These are phyloP conservation scores for Auxenochlorella protothecoides DNA, from an alignment of 139 green algal genomes.

Conservation along the genomic window DNA sequence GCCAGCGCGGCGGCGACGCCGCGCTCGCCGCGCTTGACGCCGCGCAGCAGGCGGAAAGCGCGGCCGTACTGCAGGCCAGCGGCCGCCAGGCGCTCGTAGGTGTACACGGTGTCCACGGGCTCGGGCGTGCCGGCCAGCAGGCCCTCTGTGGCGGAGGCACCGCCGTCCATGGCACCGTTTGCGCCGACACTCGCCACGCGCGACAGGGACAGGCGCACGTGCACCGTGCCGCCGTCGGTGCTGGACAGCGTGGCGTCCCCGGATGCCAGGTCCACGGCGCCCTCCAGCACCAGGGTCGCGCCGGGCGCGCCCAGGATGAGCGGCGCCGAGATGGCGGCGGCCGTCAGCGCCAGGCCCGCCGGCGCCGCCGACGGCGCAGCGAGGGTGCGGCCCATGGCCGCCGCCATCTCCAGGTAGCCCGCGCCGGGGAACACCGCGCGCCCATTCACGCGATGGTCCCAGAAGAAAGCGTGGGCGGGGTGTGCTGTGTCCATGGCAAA, in stretches of 20 bases:
- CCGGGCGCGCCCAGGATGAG: slow-evolving; percentile 1
- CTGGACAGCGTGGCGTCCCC: no score
- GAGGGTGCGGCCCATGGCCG: slow-evolving; percentile 5
- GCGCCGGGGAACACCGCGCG: slow-evolving; percentile 35
- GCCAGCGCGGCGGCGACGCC: not conserved
- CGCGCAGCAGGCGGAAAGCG: slow-evolving; percentile 56
- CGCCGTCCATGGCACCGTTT: not conserved
- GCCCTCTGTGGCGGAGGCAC: not conserved
- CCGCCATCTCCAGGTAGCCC: slow-evolving; percentile 26
- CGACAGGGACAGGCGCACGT: not conserved
- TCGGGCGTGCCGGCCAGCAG: not conserved
- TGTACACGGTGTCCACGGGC: slow-evolving; percentile 26
- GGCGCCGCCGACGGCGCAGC: not conserved
- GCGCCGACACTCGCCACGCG: no score
- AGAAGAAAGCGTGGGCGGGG: slow-evolving; percentile 45
- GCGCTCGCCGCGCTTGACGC: slow-evolving; percentile 3
- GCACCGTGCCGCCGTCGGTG: no score
- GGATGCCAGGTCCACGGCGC: no score
- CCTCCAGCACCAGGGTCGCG: no score
- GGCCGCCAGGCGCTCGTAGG: slow-evolving; percentile 62
- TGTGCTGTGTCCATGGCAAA: slow-evolving; percentile 15
- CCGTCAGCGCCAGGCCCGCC: not conserved
- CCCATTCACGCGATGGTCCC: slow-evolving; percentile 55
- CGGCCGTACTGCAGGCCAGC: slow-evolving; percentile 66
- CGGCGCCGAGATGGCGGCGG: slow-evolving; percentile 8